Evolutionary conservation across 352 stramenopile genomes (phyloP), one percentile per base, ranked within the genome.

Genomic region (Phytophthora hybrid): DNA sequence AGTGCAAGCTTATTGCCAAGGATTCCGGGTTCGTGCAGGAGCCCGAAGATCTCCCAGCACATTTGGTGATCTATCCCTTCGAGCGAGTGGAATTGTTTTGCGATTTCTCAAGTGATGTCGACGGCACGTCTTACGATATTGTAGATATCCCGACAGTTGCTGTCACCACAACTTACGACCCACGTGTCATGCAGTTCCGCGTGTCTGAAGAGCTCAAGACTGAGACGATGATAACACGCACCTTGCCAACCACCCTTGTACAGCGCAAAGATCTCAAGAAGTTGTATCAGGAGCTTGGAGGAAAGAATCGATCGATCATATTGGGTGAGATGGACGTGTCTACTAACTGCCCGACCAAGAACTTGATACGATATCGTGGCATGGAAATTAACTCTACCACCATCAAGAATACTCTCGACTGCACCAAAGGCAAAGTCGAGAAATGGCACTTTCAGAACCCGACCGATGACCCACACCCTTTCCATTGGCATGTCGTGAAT

Each of bases 401-500:
- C 51, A 81, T 82, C 59, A 85, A 76, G 57, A 83, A 67, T 39
- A 85, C 76, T 18, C 68, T 92, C 26, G 61, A 73, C 47, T 93
- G 84, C 64, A 92, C 87, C 5, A 87, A 84, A 64, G 87, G 87
- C 29, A 92, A 87, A 62, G 87, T 92, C 9, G 87, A 93, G 75
- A 89, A 89, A 58, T 93, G 87, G 87, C 73, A 89, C 71, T 93
- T 93, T 65, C 83, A 91, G 74, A 92, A 93, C 70, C 87, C 87
- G 18, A 92, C 87, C 4, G 85, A 92, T 54, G 87, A 93, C 58
- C 78, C 84, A 23, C 84, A 93, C 59, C 87, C 87, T 49, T 92
- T 93, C 76, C 87, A 93, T 57, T 93, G 87, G 87, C 87, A 92
- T 58, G 64, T 92, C 26, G 83, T 92, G 18, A 93, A 91, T 59